Percentiles rank a stretch among this genome's conserved stretches.
These are phyloP conservation scores for Verticillium isaacii DNA, from an alignment of 2,329 filamentous ascomycete species.

Conservation along the genomic window DNA sequence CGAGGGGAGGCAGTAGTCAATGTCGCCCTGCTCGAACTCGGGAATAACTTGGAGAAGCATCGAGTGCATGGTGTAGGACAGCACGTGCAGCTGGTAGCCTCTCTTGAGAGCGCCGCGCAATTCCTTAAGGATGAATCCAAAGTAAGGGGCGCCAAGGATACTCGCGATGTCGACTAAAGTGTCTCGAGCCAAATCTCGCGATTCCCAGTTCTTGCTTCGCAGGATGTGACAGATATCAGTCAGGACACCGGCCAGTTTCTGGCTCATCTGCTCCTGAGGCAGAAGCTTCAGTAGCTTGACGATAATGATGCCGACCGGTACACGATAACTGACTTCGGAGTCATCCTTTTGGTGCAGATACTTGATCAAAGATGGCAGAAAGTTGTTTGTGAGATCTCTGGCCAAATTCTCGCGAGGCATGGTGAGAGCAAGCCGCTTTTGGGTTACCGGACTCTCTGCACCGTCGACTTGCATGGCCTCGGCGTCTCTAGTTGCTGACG, in stretches of 20 bases:
- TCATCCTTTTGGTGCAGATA: conserved; percentile 95
- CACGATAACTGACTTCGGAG: conserved; percentile 84
- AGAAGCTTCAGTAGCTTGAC: conserved; percentile 83
- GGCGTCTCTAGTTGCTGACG: conserved; percentile 31
- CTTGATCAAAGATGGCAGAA: conserved; percentile 73
- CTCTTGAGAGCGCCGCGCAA: conserved; percentile 74
- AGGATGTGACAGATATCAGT: conserved; percentile 92
- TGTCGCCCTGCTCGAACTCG: conserved; percentile 70
- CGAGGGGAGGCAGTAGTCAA: conserved; percentile 80
- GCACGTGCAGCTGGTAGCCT: conserved; percentile 90
- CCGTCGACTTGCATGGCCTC: conserved; percentile 40
- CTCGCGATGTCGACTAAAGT: conserved; percentile 80
- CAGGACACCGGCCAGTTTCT: conserved; percentile 74
- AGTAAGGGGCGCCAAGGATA: conserved; percentile 74
- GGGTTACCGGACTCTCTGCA: neutral
- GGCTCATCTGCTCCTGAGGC: conserved; percentile 65
- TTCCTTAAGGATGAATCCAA: conserved; percentile 92
- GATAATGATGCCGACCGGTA: conserved; percentile 83
- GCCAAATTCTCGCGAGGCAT: conserved; percentile 64
- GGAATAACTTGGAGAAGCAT: conserved; percentile 75
- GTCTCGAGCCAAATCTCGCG: conserved; percentile 84
- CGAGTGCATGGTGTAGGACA: conserved; percentile 92
- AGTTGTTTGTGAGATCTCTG: conserved; percentile 66
- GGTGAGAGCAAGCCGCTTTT: conserved; percentile 57
- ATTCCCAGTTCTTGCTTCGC: conserved; percentile 81